These are phyloP conservation scores for Penicillium egyptiacum DNA, from an alignment of 495 filamentous ascomycete genomes.

Conservation along the genomic window DNA sequence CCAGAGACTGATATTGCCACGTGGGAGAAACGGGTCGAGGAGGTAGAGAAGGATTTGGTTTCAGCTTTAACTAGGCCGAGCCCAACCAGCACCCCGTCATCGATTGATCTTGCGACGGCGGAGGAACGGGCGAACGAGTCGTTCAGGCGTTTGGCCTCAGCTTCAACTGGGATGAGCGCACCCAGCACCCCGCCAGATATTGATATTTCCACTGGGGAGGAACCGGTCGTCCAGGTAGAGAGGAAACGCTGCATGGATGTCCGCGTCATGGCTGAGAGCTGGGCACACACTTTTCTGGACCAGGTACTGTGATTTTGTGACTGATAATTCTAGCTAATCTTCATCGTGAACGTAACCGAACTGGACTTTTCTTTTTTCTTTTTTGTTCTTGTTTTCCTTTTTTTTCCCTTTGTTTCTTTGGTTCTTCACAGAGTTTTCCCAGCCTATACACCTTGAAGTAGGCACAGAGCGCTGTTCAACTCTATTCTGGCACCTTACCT, in stretches of 20 bases:
- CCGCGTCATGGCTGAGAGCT: slow-evolving; percentile 12
- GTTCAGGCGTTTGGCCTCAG: background rate
- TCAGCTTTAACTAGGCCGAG: background rate
- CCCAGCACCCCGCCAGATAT: slow-evolving; percentile 1
- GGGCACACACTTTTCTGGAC: slow-evolving; percentile 4
- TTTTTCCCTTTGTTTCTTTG: too few relatives aligned
- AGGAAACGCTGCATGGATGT: slow-evolving; percentile 1
- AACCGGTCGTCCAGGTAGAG: slow-evolving; percentile 1
- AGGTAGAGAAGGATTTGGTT: slow-evolving; percentile 1
- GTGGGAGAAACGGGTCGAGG: slow-evolving; percentile 18
- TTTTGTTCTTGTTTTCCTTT: too few relatives aligned
- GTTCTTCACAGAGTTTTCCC: too few relatives aligned
- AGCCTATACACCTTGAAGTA: too few relatives aligned
- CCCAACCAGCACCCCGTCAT: background rate
- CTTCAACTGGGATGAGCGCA: background rate
- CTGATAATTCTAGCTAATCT: too few relatives aligned
- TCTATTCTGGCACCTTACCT: too few relatives aligned
- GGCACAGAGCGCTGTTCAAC: too few relatives aligned
- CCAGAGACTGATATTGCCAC: slow-evolving; percentile 27
- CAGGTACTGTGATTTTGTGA: slow-evolving; percentile 1
- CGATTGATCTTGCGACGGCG: background rate
- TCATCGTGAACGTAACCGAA: too few relatives aligned
- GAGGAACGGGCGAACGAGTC: background rate
- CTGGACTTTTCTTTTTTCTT: too few relatives aligned
- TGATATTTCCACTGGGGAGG: slow-evolving; percentile 26